Base-by-base conservation (phyloP, 202 grass and related monocot species). In the Setaria italica region DNA sequence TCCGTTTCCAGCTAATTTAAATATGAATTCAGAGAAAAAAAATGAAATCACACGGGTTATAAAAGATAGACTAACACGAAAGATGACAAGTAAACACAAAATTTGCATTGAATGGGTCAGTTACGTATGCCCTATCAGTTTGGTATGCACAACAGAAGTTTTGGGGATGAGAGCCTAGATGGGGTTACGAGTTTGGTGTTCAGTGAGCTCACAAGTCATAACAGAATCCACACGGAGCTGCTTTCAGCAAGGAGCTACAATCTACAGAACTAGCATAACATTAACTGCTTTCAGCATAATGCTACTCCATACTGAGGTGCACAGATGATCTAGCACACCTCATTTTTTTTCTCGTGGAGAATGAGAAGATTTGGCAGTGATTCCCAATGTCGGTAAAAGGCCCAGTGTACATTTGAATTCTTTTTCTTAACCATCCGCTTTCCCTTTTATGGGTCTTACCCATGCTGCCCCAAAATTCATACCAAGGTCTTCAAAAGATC, bases 131-230 rank as follows among this genome's bases (percentile, higher is more conserved):
- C 33, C 42, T 50, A 53, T 51, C 62, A 53, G 56, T 78, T 78
- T 63, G 19, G 30, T 83, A 83, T 88, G 77, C 84, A 80, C 86
- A 83, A 32, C 33, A 72, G 32, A 71, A 72, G 67, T 77, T 78
- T 55, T 21, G 29, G 35, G 45, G 20, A 29, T 63, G 43, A 2
- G 21, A 46, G 43, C 47, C 68, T 86, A 80, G 46, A 65, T 15
- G 46, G 62, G 35, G 11, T 62, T 37, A 5, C 11, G 43, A 63
- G 43, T 49, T 64, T 55, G 64, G 43, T 53, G 33, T 67, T 81
- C 68, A 57, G n/a, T 19, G 35, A 56, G 47, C 48, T 20, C 48
- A 41, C 39, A 41, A 41, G 39, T 41, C 39, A 74, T 54, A 75
- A 76, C 51, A 47, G 58, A 81, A 74, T 82, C 49, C 70, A 67